phyloP scores from a whole-genome alignment of 73 alveolate species.

The Stentor coeruleus region DNA sequence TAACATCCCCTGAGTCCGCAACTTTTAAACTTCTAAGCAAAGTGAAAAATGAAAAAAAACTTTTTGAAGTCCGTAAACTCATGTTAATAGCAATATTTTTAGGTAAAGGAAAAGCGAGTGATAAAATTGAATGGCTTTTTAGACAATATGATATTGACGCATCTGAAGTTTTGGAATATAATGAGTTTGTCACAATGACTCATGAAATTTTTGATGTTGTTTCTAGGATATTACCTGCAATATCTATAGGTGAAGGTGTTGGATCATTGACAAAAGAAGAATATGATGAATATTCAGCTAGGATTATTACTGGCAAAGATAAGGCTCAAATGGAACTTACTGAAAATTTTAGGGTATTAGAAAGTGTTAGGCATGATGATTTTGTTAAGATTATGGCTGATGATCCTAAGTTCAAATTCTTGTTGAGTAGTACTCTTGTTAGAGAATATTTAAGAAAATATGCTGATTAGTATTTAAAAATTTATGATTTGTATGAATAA shows the following conservation, averaged over 20 bases:
- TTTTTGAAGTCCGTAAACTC: not conserved
- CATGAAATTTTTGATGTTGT: not conserved
- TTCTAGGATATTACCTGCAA: not conserved
- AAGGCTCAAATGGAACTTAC: not conserved
- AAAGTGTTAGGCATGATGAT: not conserved
- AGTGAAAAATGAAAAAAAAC: slow-evolving; percentile 1
- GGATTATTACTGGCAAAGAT: not conserved
- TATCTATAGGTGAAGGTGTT: slow-evolving; percentile 4
- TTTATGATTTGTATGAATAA: no score
- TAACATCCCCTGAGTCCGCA: not conserved
- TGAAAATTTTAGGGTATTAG: not conserved
- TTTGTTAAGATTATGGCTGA: not conserved
- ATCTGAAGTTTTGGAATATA: not conserved
- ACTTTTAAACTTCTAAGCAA: not conserved
- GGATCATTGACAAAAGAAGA: slow-evolving; percentile 5
- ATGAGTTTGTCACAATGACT: not conserved
- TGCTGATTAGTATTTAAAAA: not conserved
- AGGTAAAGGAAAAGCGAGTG: slow-evolving; percentile 4
- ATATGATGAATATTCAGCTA: not conserved
- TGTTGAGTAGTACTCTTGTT: not conserved
- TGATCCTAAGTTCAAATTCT: not conserved
- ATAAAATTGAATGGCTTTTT: slow-evolving; percentile 5
- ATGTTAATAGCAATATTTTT: not conserved
- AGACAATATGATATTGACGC: slow-evolving; percentile 15
- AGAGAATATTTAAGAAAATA: not conserved